Evolutionary conservation across 129 eudicot species (phyloP), one percentile per base, ranked within the genome.

Genomic region (Escallonia herrerae): DNA sequence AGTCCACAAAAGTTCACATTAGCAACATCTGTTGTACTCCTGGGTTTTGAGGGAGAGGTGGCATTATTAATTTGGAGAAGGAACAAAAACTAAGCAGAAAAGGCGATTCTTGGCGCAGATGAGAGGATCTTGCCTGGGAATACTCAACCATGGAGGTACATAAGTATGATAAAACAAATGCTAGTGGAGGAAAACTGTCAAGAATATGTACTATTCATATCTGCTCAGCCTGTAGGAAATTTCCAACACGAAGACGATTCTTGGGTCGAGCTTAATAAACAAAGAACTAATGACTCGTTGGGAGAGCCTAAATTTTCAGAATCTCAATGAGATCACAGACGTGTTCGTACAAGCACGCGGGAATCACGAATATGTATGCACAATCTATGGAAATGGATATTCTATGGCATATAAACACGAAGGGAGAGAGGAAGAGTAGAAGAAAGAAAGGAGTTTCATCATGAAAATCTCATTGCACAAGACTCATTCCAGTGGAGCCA

Each of bases 21-120:
- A 58, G 13, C 1, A 3, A 58, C 10, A 58, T 58, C 37, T 22
- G 40, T 61, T 45, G 62, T 64, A 67, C 55, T 74, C 48, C 46
- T 5, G 48, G 44, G 56, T 51, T 74, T 63, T 63, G 67, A 67
- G 8, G 41, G 11, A 58, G 33, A 22, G 33, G 33, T 13, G n/a
- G 56, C n/a, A 11, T 11, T 52, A 22, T 11, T 52, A 11, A 52
- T 15, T 22, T 52, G 56, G 56, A 11, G 56, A 52, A 52, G 14
- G 22, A 52, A 52, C 13, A 22, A 52, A 52, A 15, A 11, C 56
- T 22, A 22, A 22, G 1, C 33, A 22, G 5, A n/a, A 52, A 52
- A 52, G 56, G 56, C 6, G 56, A 52, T 52, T 52, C 14, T 52
- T 52, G 56, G n/a, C 56, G 14, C 56, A 10, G 11, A 52, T 52